Evolutionary conservation across 768 basidiomycete species (phyloP).

Genomic region (Lentinula raphanica): DNA sequence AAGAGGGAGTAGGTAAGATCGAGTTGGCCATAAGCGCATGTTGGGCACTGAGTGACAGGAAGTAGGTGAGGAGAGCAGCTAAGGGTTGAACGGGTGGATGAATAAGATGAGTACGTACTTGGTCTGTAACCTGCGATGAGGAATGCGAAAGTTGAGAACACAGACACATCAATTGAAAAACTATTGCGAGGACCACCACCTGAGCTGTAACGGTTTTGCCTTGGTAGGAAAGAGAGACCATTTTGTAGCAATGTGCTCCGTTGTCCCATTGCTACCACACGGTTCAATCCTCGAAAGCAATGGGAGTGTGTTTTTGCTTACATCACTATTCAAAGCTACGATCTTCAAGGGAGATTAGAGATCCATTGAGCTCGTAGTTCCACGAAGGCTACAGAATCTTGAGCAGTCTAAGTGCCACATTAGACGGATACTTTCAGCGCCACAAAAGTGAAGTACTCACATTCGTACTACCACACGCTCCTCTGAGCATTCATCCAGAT

Average conservation of each 20-base stretch:
- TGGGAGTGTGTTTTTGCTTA: neutral
- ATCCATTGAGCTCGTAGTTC: neutral
- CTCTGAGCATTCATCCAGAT: too few species aligned
- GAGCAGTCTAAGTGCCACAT: neutral
- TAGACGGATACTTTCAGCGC: neutral
- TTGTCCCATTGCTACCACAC: slow-evolving; percentile 31
- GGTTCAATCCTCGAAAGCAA: neutral
- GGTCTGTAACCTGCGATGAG: slow-evolving; percentile 27
- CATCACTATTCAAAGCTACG: slow-evolving; percentile 32
- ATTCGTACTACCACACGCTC: slow-evolving; percentile 34
- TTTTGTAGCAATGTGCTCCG: slow-evolving; percentile 39
- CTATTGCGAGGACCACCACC: too few species aligned
- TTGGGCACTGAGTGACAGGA: slow-evolving; percentile 40
- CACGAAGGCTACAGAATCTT: slow-evolving; percentile 25
- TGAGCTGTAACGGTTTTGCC: slow-evolving; percentile 23
- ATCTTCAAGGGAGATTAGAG: slow-evolving; percentile 23
- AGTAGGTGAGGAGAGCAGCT: too few species aligned
- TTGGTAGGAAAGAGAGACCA: slow-evolving; percentile 35
- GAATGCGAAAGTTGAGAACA: too few species aligned
- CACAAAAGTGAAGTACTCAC: neutral
- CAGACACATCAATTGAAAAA: too few species aligned
- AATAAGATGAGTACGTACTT: slow-evolving; percentile 23
- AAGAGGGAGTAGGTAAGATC: slow-evolving; percentile 47
- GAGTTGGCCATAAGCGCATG: slow-evolving; percentile 34
- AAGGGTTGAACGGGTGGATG: too few species aligned